Conservation (phyloP, 495 filamentous ascomycete genomes). For the Elasticomyces elasticus region DNA sequence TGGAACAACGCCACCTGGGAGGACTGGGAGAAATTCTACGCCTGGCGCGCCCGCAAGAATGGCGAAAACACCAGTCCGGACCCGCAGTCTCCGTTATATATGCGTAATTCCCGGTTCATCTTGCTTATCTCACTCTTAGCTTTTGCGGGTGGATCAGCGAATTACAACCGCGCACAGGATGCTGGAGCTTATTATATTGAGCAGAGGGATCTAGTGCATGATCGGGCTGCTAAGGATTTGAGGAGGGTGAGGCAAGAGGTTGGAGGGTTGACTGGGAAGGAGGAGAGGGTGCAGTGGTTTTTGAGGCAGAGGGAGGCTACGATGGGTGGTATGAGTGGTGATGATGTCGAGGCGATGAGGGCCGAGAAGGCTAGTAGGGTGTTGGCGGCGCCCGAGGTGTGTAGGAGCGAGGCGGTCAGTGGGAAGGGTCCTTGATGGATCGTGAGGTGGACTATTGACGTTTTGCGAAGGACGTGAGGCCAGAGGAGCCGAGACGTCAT, state of each 20-base stretch:
- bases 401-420: conserved; percentile 15
- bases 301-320: conserved; percentile 52
- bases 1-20: conserved; percentile 91
- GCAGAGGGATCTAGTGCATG: conserved; percentile 51
- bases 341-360: conserved; percentile 17
- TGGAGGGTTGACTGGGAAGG: conserved; percentile 35
- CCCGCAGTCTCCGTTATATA: conserved; percentile 48
- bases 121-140: conserved; percentile 55
- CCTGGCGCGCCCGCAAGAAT: conserved; percentile 11
- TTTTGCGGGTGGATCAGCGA: conserved; percentile 54
- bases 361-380: conserved; percentile 26
- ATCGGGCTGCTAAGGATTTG: conserved; percentile 52
- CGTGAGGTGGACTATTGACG: too few relatives aligned
- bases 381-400: conserved; percentile 26
- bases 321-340: conserved; percentile 6
- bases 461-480: too few relatives aligned
- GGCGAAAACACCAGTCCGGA: background rate
- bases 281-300: conserved; percentile 64
- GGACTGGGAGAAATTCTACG: conserved; percentile 88
- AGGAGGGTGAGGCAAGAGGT: conserved; percentile 44
- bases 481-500: too few relatives aligned
- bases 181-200: conserved; percentile 49
- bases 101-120: conserved; percentile 68
- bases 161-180: conserved; percentile 55
- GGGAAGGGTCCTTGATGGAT: background rate